Evolutionary conservation across 164 flowering plant genomes (phyloP), one percentile per base, ranked within the genome.

Genomic region (Tetracentron sinense): DNA sequence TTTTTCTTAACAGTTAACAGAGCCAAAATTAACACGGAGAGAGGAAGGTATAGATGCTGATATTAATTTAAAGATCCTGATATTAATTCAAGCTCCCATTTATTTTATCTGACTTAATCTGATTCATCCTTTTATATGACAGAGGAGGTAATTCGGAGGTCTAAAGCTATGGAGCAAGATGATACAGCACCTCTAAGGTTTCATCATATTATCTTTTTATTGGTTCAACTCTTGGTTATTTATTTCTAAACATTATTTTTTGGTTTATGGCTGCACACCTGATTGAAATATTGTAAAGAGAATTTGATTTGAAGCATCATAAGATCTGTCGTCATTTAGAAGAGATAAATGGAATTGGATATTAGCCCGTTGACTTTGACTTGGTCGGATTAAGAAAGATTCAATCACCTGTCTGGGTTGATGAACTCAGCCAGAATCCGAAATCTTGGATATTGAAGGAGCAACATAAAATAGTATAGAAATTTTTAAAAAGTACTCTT

Each of bases 111-210:
- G 7, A 11, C 42, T 21, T 57, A 21, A 27, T 30, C 19, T 25
- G 33, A 38, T 60, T 17, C 62, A 42, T 56, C 8, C 33, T 25
- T 61, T 28, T 68, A 20, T 27, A 27, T 54, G 16, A 50, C 62
- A 92, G 97, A 90, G 69, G 98, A 93, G 73, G 92, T 84, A 66
- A 70, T 81, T 65, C 80, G 94, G 56, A 83, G 98, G 77, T 79
- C 90, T 46, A 77, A 80, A 50, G 97, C 96, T 46, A 23, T 79
- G 73, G 97, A 91, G 77, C 29, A 74, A 21, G 72, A 91, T 73
- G 92, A 74, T 22, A 64, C 75, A 26, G 60, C 58, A 19, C 48
- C 75, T 67, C 78, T 94, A 71, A 91, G 98, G 97, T 92, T n/a
- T 65, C 61, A 77, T 61, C 31, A 28, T 61, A 31, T 2, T 51